Base-by-base conservation (phyloP, 1,284 basidiomycete genomes). In the Ustilago lituana region DNA sequence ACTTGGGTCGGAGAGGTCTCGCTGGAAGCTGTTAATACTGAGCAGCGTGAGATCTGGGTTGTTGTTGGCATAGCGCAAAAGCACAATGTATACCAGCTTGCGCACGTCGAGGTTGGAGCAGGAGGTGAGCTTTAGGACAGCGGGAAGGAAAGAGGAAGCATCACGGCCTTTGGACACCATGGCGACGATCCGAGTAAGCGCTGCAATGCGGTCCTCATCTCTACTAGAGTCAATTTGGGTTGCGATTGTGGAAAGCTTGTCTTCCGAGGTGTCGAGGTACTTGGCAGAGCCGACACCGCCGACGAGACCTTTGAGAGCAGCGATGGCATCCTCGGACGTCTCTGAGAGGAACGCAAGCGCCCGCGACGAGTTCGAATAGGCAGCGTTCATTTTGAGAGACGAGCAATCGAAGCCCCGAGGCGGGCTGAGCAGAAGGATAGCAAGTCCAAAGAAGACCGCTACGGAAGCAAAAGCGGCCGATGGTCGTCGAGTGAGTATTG, bases 1-100 rank as follows among this genome's bases (percentile, higher is more conserved):
- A 61, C 90, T 96, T 8, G 89, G 85, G 78, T 98, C 95, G 2
- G 90, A 89, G 17, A 98, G 86, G 84, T 99, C 96, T 82, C 94
- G 93, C 83, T 99, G 96, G 81, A 98, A 98, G 10, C 95, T 96
- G 84, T 99, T 99, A 86, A 99, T 96, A 6, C 94, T 95, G 22
- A 99, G 86, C 32, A 99, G 85, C 0, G 96, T 91, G 49, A 98
- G 88, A 83, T 98, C 96, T 8, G 95, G 94, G 19, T 77, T 76
- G 39, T 35, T 56, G 43, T 61, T 71, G 39, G 95, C 94, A 83
- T 96, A 95, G 64, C 93, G 89, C 35, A 98, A 85, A 63, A 98
- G 89, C 84, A 95, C 97, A 73, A 98, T 95, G 83, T 98, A 98
- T 39, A 98, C 94, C 55, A 98, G 89, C 84, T 98, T 97, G 67